Conservation (phyloP, 2,329 filamentous ascomycete genomes). For the Aureobasidium uvarum region DNA sequence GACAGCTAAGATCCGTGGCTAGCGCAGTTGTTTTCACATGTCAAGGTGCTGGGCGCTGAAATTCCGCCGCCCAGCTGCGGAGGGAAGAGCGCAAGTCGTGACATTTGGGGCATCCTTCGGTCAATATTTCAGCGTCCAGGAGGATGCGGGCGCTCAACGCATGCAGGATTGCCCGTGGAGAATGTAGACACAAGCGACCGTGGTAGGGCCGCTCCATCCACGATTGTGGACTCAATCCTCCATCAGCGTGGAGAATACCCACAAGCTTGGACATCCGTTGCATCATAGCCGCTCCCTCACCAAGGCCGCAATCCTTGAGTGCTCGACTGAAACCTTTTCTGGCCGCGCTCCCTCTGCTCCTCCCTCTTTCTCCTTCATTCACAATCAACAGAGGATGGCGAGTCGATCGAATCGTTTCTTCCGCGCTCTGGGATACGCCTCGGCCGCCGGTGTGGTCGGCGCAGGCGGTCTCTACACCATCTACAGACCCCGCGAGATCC, state of each 20-base stretch:
- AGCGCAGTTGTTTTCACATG: conserved; percentile 7
- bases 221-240: conserved; percentile 10
- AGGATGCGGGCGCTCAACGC: conserved; percentile 13
- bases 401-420: conserved; percentile 41
- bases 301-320: conserved; percentile 23
- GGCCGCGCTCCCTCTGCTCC: neutral
- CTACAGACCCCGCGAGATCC: conserved; percentile 70
- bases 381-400: conserved; percentile 22
- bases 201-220: conserved; percentile 14
- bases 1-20: neutral
- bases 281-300: conserved; percentile 22
- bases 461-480: conserved; percentile 60
- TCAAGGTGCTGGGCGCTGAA: neutral
- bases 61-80: conserved; percentile 9
- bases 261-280: conserved; percentile 24
- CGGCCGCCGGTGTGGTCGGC: conserved; percentile 54
- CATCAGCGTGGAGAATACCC: conserved; percentile 23
- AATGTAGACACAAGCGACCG: neutral
- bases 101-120: neutral
- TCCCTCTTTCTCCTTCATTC: conserved; percentile 16
- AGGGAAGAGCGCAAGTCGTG: neutral
- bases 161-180: conserved; percentile 14
- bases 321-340: conserved; percentile 5
- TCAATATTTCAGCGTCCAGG: neutral
- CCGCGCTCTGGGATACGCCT: conserved; percentile 59